Conservation (phyloP, 148 eudicot genomes). For the Vaccinium vitisidaea region DNA sequence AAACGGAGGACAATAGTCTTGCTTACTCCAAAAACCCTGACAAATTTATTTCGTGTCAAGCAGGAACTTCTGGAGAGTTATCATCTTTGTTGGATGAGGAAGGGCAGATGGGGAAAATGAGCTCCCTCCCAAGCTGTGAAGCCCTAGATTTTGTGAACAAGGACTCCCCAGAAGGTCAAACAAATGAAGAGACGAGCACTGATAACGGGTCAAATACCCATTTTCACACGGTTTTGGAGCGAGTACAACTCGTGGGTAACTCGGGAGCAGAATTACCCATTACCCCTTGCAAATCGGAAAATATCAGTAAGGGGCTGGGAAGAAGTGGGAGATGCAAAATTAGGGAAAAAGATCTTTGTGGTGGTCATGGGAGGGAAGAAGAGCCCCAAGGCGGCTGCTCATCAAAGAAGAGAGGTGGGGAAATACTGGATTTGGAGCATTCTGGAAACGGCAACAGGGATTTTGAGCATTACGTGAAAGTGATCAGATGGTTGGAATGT, state of each 20-base stretch:
- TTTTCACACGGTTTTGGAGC: slow-evolving; percentile 25
- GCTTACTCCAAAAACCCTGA: slow-evolving; percentile 20
- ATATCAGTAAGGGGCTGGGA: slow-evolving; percentile 29
- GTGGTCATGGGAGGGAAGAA: slow-evolving; percentile 34
- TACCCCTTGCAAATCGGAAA: slow-evolving; percentile 64
- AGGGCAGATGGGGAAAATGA: slow-evolving; percentile 13
- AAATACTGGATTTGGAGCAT: slow-evolving; percentile 22
- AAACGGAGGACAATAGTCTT: slow-evolving; percentile 31
- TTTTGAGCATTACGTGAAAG: slow-evolving; percentile 67
- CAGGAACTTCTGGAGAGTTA: slow-evolving; percentile 16
- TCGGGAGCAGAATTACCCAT: slow-evolving; percentile 49
- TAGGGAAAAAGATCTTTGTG: slow-evolving; percentile 30
- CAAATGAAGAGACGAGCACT: slow-evolving; percentile 34
- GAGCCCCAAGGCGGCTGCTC: slow-evolving; percentile 9
- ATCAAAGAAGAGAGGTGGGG: neutral
- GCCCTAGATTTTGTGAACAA: slow-evolving; percentile 27
- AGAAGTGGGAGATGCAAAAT: slow-evolving; percentile 33
- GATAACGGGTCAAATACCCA: slow-evolving; percentile 38
- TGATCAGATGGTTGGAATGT: slow-evolving; percentile 67
- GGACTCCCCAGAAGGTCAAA: slow-evolving; percentile 24
- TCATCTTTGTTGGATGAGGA: slow-evolving; percentile 38
- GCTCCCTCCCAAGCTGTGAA: slow-evolving; percentile 23
- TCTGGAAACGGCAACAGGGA: slow-evolving; percentile 32
- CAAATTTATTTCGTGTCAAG: slow-evolving; percentile 18
- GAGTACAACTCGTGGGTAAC: slow-evolving; percentile 27